Evolutionary conservation across 208 protist genomes (phyloP).

Genomic region (Leishmania tarentolae): DNA sequence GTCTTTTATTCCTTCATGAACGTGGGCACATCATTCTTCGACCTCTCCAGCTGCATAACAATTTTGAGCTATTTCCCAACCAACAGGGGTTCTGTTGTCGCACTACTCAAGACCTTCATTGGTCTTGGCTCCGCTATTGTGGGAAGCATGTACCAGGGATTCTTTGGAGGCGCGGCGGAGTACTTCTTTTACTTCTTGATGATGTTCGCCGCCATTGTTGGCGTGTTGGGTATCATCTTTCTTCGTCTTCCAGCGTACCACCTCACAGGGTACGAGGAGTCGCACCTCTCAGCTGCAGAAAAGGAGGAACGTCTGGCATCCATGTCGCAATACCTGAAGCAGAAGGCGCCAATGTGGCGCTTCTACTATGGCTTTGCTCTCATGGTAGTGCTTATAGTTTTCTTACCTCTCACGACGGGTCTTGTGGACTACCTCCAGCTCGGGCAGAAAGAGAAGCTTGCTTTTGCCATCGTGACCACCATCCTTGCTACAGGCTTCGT

Average conservation of each 20-base stretch:
- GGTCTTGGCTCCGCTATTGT: slow-evolving; percentile 65
- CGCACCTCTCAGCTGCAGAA: slow-evolving; percentile 33
- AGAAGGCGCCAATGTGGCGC: slow-evolving; percentile 59
- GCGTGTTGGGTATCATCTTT: slow-evolving; percentile 39
- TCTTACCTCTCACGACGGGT: slow-evolving; percentile 49
- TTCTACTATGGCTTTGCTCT: slow-evolving; percentile 64
- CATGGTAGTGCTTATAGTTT: slow-evolving; percentile 57
- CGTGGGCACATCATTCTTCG: slow-evolving; percentile 50
- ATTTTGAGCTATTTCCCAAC: slow-evolving; percentile 58
- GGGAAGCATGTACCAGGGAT: slow-evolving; percentile 49
- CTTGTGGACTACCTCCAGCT: slow-evolving; percentile 49
- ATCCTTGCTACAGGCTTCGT: slow-evolving; percentile 30
- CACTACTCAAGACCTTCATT: slow-evolving; percentile 64
- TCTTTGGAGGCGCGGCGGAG: slow-evolving; percentile 34
- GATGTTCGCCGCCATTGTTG: slow-evolving; percentile 28
- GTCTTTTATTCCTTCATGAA: slow-evolving; percentile 43
- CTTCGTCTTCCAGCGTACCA: slow-evolving; percentile 64
- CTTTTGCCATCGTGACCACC: slow-evolving; percentile 44
- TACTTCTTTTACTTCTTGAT: slow-evolving; percentile 73
- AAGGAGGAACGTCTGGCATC: slow-evolving; percentile 23
- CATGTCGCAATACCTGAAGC: slow-evolving; percentile 43
- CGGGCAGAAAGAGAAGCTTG: background rate
- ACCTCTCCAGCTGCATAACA: slow-evolving; percentile 52
- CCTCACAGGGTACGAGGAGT: slow-evolving; percentile 52
- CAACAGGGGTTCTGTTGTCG: slow-evolving; percentile 45